Conservation (phyloP, 2,329 filamentous ascomycete species). For the Emergomyces orientalis region DNA sequence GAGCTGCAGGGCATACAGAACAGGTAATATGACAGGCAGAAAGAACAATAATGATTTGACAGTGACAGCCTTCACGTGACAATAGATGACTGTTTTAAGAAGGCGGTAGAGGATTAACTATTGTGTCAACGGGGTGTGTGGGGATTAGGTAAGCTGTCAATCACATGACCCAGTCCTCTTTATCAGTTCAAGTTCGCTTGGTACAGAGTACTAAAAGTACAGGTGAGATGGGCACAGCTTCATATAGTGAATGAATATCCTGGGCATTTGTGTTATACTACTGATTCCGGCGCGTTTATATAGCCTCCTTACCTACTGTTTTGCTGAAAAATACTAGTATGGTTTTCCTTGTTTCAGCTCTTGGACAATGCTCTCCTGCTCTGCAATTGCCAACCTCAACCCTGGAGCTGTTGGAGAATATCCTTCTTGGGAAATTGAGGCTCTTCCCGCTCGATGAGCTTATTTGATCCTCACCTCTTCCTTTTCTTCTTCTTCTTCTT, state of each 20-base stretch:
- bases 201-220: too few relatives aligned
- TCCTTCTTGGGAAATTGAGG: constrained; percentile 3
- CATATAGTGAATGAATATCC: too few relatives aligned
- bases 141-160: neutral
- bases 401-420: neutral
- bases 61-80: neutral
- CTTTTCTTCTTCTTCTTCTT: neutral
- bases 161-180: neutral
- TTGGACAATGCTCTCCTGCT: neutral
- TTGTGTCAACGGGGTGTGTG: too few relatives aligned
- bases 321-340: neutral
- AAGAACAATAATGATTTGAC: neutral
- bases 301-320: neutral
- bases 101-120: neutral
- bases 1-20: neutral
- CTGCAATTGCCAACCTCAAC: neutral
- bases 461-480: constrained; percentile 5
- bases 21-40: neutral
- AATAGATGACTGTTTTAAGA: neutral
- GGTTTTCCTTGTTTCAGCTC: too few relatives aligned
- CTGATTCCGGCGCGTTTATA: neutral
- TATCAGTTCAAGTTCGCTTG: too few relatives aligned
- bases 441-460: constrained; percentile 3
- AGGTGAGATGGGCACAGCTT: too few relatives aligned
- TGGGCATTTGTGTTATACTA: neutral